A percentile compares a stretch with the other conserved stretches of the same genome.
These are phyloP conservation scores for Metschnikowia drakensbergensis DNA, from an alignment of 805 yeast species.

Conservation along the genomic window DNA sequence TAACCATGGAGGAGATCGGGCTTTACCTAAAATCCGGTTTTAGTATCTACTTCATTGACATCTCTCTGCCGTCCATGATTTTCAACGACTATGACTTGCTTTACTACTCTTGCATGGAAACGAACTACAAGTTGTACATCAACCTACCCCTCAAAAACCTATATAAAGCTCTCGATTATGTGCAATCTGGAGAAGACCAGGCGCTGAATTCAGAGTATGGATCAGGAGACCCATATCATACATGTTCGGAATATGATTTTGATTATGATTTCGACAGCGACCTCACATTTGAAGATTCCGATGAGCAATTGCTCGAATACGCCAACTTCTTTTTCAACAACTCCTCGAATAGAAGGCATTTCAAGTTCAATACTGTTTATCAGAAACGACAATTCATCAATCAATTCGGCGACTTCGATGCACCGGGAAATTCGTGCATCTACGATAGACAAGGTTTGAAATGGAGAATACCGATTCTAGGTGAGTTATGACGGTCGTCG, in stretches of 20 bases:
- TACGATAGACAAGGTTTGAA: slow-evolving; percentile 38
- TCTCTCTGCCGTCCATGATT: slow-evolving; percentile 37
- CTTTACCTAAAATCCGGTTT: slow-evolving; percentile 51
- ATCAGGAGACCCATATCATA: slow-evolving; percentile 15
- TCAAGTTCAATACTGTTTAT: slow-evolving; percentile 39
- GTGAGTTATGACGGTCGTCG: slow-evolving; percentile 26
- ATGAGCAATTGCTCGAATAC: slow-evolving; percentile 25
- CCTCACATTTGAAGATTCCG: slow-evolving; percentile 4
- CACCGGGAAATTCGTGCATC: slow-evolving; percentile 19
- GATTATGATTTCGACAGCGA: slow-evolving; percentile 8
- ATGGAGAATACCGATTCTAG: slow-evolving; percentile 41
- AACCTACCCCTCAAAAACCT: slow-evolving; percentile 45
- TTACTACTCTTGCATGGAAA: slow-evolving; percentile 39
- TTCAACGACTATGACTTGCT: slow-evolving; percentile 42
- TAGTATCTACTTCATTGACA: slow-evolving; percentile 42
- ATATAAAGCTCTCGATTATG: slow-evolving; percentile 43
- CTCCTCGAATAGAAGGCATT: slow-evolving; percentile 27
- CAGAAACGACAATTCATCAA: slow-evolving; percentile 41
- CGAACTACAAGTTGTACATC: slow-evolving; percentile 40
- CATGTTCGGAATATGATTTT: slow-evolving; percentile 19
- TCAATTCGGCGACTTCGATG: slow-evolving; percentile 39
- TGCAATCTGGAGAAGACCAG: slow-evolving; percentile 28
- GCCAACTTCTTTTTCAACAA: slow-evolving; percentile 34
- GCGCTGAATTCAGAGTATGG: slow-evolving; percentile 16
- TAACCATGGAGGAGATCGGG: slow-evolving; percentile 57